Base-by-base conservation (phyloP, 2,329 filamentous ascomycete genomes). In the Botrytis pseudocinerea region DNA sequence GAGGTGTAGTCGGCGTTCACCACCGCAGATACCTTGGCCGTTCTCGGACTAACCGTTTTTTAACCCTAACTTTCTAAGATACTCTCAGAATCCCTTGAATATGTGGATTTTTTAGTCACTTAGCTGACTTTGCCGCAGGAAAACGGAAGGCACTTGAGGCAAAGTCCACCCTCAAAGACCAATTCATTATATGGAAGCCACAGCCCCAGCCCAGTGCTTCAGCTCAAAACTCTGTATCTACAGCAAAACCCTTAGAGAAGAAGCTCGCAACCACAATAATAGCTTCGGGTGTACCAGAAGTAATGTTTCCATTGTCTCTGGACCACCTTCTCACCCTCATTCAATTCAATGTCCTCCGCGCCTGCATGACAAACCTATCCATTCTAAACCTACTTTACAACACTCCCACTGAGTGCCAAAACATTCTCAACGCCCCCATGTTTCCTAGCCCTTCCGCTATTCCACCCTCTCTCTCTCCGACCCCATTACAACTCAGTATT, bases 291-390 rank as follows among this genome's bases (percentile, higher is more conserved):
- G n/a, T n/a, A 18, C 9, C 40, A 22, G 6, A 1, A 12, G 28
- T 25, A 18, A 64, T 8, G 22, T 68, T 54, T 12, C 64, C 44
- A n/a, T 22, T 68, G 16, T 12, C 32, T 20, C 18, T 54, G 16
- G 64, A 68, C 22, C 64, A 68, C 44, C 64, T 68, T 16, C 28
- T 68, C 20, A n/a, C 28, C 6, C 28, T 68, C 10, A 68, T 38
- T 5, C 64, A 68, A 38, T 83, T 78, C 76, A 85, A 84, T 76
- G 79, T 79, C 74, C 79, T 84, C 65, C 83, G 83, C 66, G 83
- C 81, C 60, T 61, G 80, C 46, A 77, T 78, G 65, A 77, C 79
- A 73, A 85, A 84, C 78, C 80, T 80, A 71, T 78, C 75, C 73
- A 76, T 83, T 9, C 76, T 83, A 60, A 82, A 81, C 12, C 79